Evolutionary conservation across 495 filamentous ascomycete genomes (phyloP).

Genomic region (Podospora tetraspora): DNA sequence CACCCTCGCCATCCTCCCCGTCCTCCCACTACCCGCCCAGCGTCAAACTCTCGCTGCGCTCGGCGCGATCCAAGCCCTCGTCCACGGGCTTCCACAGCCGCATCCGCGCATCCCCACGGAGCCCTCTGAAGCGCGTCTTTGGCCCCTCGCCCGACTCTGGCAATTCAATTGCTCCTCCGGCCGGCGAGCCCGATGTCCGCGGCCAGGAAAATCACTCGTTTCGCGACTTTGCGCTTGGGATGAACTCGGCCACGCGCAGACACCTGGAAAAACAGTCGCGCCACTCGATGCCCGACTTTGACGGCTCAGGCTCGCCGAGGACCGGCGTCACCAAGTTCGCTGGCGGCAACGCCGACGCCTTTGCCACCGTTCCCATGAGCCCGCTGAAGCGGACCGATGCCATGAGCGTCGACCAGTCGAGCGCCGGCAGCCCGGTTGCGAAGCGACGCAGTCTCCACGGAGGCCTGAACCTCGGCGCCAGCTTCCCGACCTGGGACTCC

Average conservation of each 20-base stretch:
- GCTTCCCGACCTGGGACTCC: constrained; percentile 66
- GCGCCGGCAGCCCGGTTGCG: constrained; percentile 73
- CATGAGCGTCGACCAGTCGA: constrained; percentile 74
- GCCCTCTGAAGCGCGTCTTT: constrained; percentile 70
- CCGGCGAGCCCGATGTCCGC: constrained; percentile 29
- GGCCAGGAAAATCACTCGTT: constrained; percentile 55
- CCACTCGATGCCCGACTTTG: constrained; percentile 42
- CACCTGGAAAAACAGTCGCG: constrained; percentile 39
- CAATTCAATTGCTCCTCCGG: constrained; percentile 52
- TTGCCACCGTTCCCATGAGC: constrained; percentile 60
- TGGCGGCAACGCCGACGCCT: constrained; percentile 32
- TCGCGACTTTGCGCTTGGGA: constrained; percentile 25
- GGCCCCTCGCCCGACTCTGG: constrained; percentile 64
- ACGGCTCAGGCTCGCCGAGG: constrained; percentile 46
- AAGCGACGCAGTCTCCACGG: constrained; percentile 83
- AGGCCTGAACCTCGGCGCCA: constrained; percentile 47
- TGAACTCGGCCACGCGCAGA: constrained; percentile 40
- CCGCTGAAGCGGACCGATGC: constrained; percentile 90
- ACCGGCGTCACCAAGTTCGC: constrained; percentile 42
- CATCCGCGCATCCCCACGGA: constrained; percentile 60
- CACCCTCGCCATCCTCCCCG: constrained; percentile 14
- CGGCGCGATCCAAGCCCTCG: constrained; percentile 41
- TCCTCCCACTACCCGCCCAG: constrained; percentile 30
- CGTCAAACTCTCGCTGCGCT: constrained; percentile 51
- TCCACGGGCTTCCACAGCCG: constrained; percentile 43